Base-by-base conservation (phyloP, 805 yeast species). In the Yarrowia phangngaensis region DNA sequence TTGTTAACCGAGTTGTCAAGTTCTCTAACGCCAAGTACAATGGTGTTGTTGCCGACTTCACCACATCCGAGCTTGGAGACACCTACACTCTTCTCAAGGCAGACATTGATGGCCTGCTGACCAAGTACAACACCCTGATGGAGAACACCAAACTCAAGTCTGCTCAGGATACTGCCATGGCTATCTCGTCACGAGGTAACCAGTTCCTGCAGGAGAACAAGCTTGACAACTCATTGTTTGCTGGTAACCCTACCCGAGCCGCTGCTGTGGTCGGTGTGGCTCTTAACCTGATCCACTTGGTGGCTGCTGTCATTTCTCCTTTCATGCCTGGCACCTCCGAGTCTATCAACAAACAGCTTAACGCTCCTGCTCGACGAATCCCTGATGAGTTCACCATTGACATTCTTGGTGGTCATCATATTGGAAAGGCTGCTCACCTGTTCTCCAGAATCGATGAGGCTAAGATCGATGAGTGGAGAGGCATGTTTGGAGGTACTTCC, bases 201-300 rank as follows among this genome's bases (percentile, higher is more conserved):
- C 84, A 75, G 66, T 92, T 90, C 75, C 75, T 92, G 65, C 99
- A 92, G 70, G 98, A 90, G 45, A 88, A 89, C 71, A 89, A 89
- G 70, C 75, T 92, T 60, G 97, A 90, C 67, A 92, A 92, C 74
- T 72, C 84, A 8, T 72, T 89, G 56, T 86, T 80, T 67, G 76
- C 79, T 50, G 78, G 86, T 60, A 64, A 69, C 40, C 95, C 96
- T 33, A 85, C 75, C 24, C 79, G 78, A 60, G 78, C 95, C 11
- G 96, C 88, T 61, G 95, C 95, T 3, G 95, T 90, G 46, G 84
- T 92, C 50, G 95, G 85, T 55, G 83, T 86, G 47, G 97, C 95
- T 52, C 72, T 92, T 65, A 92, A 90, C 69, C 72, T 90, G 63
- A 79, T 90, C 41, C 89, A 88, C 68, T 69, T 87, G 55, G 79